Evolutionary conservation across 805 yeast genomes (phyloP).

Genomic region (Yamadazyma philogaea): DNA sequence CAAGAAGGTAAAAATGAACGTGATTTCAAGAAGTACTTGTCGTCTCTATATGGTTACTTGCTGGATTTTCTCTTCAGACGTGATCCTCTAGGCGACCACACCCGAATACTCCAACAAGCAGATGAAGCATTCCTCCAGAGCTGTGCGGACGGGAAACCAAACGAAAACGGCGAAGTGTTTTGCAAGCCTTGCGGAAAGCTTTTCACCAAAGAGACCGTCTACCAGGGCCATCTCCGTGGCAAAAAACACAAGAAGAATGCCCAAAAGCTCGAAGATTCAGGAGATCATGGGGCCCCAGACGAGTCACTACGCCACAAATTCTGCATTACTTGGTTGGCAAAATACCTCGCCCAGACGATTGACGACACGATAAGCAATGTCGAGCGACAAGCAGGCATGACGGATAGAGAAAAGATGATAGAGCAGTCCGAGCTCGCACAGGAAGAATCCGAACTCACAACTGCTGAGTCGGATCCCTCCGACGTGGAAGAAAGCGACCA

Average conservation of each 20-base stretch:
- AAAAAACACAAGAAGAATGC: constrained; percentile 67
- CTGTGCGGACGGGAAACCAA: constrained; percentile 1
- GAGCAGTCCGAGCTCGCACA: constrained; percentile 43
- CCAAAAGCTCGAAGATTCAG: constrained; percentile 33
- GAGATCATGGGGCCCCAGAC: not conserved
- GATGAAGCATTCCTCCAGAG: constrained; percentile 1
- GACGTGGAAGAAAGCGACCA: constrained; percentile 19
- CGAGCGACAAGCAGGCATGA: constrained; percentile 64
- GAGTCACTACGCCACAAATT: constrained; percentile 27
- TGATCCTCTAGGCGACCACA: constrained; percentile 42
- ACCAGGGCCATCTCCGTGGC: constrained; percentile 64
- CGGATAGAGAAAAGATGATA: constrained; percentile 63
- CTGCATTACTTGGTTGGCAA: constrained; percentile 34
- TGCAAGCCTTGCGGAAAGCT: constrained; percentile 64
- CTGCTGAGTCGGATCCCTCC: constrained; percentile 25
- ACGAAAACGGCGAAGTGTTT: constrained; percentile 35
- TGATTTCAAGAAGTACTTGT: constrained; percentile 45
- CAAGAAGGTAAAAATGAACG: constrained; percentile 5
- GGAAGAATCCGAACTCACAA: constrained; percentile 40
- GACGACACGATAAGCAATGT: constrained; percentile 55
- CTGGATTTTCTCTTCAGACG: constrained; percentile 43
- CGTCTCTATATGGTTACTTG: constrained; percentile 49
- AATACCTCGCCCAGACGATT: constrained; percentile 39
- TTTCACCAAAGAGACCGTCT: constrained; percentile 65
- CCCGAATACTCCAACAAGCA: constrained; percentile 7